A percentile compares a stretch with the other conserved stretches of the same genome.
Evolutionary conservation across 2,329 filamentous ascomycete species (phyloP).

Genomic region (Kalmusia sp.): DNA sequence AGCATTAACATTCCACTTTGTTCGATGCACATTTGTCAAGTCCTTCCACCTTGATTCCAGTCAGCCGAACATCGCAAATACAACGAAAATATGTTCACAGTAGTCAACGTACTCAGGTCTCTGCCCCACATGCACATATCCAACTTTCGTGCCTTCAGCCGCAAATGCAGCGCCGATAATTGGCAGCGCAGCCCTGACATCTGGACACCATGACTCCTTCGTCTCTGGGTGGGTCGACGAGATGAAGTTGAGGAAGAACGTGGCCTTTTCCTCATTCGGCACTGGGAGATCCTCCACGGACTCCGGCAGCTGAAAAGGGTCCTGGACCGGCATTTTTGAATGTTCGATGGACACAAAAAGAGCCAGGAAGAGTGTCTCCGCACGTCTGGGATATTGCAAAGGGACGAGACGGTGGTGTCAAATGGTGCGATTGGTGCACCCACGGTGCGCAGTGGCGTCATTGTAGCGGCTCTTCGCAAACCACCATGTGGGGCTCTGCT

Average conservation of each 20-base stretch:
- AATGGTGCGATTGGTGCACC: not conserved
- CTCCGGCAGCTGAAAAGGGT: conserved; percentile 9
- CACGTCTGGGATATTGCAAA: not conserved
- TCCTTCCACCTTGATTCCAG: conserved; percentile 5
- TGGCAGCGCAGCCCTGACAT: conserved; percentile 20
- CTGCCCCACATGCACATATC: conserved; percentile 16
- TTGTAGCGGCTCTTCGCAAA: conserved; percentile 1
- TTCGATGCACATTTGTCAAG: conserved; percentile 3
- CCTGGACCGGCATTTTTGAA: conserved; percentile 14
- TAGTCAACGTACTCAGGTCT: conserved; percentile 14
- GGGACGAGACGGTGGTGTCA: not conserved
- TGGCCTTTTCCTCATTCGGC: not conserved
- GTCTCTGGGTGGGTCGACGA: conserved; percentile 13
- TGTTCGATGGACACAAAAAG: not conserved
- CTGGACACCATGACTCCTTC: conserved; percentile 18
- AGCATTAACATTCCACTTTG: conserved; percentile 9
- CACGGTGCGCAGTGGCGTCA: not conserved
- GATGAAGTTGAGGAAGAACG: conserved; percentile 18
- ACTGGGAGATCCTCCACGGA: conserved; percentile 12
- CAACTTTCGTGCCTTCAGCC: not conserved
- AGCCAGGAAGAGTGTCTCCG: not conserved
- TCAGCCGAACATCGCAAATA: not conserved
- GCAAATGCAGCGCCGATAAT: conserved; percentile 6
- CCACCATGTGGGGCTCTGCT: conserved; percentile 1
- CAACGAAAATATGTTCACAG: not conserved